phyloP scores from a whole-genome alignment of 768 basidiomycete genomes.

The Mrakia gelida region DNA sequence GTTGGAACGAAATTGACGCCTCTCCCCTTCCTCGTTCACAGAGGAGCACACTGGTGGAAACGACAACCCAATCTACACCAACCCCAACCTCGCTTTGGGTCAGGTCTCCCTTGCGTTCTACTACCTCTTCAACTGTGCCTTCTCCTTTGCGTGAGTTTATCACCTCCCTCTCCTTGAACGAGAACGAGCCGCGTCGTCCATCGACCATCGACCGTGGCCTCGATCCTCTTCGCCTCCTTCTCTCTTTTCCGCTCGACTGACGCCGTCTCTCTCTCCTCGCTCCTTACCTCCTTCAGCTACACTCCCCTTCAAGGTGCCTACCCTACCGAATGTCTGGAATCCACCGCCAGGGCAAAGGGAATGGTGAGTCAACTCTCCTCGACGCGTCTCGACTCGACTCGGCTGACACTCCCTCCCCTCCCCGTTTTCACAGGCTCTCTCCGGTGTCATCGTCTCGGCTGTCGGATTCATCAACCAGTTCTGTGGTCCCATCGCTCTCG shows the following conservation, averaged over 20 bases:
- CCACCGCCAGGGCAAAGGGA: constrained; percentile 60
- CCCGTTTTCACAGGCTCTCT: not conserved
- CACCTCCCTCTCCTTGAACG: no score
- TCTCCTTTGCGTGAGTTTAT: constrained; percentile 47
- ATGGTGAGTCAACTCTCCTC: constrained; percentile 44
- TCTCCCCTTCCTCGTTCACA: no score
- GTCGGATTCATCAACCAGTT: constrained; percentile 33
- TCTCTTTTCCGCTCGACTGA: not conserved
- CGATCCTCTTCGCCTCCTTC: not conserved
- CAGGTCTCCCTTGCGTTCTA: constrained; percentile 43
- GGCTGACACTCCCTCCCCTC: not conserved
- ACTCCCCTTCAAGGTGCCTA: constrained; percentile 57
- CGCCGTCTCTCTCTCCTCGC: not conserved
- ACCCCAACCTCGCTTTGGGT: constrained; percentile 37
- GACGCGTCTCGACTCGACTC: not conserved
- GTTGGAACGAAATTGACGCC: no score
- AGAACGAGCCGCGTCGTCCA: no score
- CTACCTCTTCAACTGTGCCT: constrained; percentile 53
- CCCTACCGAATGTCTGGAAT: constrained; percentile 53
- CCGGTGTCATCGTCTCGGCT: constrained; percentile 40
- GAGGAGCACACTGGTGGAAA: no score
- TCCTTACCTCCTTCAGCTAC: constrained; percentile 41
- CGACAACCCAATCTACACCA: constrained; percentile 19
- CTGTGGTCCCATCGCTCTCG: constrained; percentile 48
- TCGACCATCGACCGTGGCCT: no score